Conservation (phyloP, 2,329 filamentous ascomycete species). For the Apiospora hydei region DNA sequence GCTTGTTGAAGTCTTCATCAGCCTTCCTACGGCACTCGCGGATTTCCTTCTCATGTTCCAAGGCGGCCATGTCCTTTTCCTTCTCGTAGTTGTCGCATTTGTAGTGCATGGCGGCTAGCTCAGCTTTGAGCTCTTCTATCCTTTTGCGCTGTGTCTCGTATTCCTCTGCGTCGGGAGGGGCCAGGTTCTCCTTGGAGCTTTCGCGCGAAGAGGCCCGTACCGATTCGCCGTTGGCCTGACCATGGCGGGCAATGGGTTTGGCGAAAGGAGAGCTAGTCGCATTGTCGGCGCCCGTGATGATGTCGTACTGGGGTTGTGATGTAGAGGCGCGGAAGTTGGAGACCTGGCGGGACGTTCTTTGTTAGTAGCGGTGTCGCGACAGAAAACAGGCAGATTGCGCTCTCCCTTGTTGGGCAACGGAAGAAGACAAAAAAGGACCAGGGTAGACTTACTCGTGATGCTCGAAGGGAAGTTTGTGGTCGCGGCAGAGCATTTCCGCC, state of each 20-base stretch:
- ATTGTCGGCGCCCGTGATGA: slow-evolving; percentile 61
- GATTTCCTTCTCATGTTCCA: slow-evolving; percentile 84
- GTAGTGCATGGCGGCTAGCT: slow-evolving; percentile 87
- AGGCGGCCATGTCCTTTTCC: slow-evolving; percentile 79
- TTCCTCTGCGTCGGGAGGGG: slow-evolving; percentile 64
- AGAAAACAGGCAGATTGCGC: not conserved
- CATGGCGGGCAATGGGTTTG: slow-evolving; percentile 51
- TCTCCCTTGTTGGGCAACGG: not conserved
- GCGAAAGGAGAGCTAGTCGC: slow-evolving; percentile 41
- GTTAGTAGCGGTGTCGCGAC: slow-evolving; percentile 7
- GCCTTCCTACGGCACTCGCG: slow-evolving; percentile 80
- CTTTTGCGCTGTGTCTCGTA: slow-evolving; percentile 64
- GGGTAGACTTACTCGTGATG: slow-evolving; percentile 39
- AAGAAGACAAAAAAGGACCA: not conserved
- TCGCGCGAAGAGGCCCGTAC: slow-evolving; percentile 59
- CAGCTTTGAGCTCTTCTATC: slow-evolving; percentile 84
- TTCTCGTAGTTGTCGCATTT: slow-evolving; percentile 87
- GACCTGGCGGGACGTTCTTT: slow-evolving; percentile 37
- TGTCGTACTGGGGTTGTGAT: slow-evolving; percentile 64
- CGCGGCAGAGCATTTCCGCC: slow-evolving; percentile 37
- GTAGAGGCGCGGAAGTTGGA: slow-evolving; percentile 57
- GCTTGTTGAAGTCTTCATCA: slow-evolving; percentile 82
- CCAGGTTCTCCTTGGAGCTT: slow-evolving; percentile 66
- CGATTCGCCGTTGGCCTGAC: slow-evolving; percentile 46
- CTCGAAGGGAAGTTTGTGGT: slow-evolving; percentile 32